Base-by-base conservation (phyloP, 2,329 filamentous ascomycete species). In the Periconia sp. region DNA sequence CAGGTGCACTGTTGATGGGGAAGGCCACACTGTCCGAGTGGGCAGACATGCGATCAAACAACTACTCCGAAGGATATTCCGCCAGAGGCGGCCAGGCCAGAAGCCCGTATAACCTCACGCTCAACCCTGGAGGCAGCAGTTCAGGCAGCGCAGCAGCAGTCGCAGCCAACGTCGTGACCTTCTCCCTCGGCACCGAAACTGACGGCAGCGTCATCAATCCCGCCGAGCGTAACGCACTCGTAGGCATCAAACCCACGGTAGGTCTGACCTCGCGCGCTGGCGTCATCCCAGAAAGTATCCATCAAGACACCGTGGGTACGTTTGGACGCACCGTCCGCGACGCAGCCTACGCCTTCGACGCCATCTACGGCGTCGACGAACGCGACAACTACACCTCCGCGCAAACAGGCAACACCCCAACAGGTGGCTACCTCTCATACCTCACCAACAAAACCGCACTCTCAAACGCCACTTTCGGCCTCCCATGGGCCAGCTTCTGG, bases 171-270 rank as follows among this genome's bases (percentile, higher is more conserved):
- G 72, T 83, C 2, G 77, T 85, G 20, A 76, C 84, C 0, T 87
- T 90, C 65, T 78, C 86, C 0, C 69, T 92, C 0, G 90, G 89
- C 1, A 91, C 88, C 0, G 89, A 92, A 74, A 91, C 88, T 0
- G 88, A 91, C 65, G 88, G 77, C 1, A 76, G 72, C 51, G 62
- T 92, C 15, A 90, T 91, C 64, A 86, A 84, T 66, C 89, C 89
- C 0, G 87, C 89, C 1, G 82, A 87, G 68, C 77, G 86, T 5
- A 90, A 89, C 64, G 81, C 79, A 1, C 67, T 92, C 1, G 87
- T 91, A 1, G 89, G 89, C 2, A 82, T 92, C 69, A 92, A 91
- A 73, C 88, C 89, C 1, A 91, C 88, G 1, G 86, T 91, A 6
- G 89, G 89, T 0, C 71, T 90, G 47, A 90, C 87, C 0, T 90